Conservation (phyloP, 768 basidiomycete genomes). For the Xanthoconium stramineum region DNA sequence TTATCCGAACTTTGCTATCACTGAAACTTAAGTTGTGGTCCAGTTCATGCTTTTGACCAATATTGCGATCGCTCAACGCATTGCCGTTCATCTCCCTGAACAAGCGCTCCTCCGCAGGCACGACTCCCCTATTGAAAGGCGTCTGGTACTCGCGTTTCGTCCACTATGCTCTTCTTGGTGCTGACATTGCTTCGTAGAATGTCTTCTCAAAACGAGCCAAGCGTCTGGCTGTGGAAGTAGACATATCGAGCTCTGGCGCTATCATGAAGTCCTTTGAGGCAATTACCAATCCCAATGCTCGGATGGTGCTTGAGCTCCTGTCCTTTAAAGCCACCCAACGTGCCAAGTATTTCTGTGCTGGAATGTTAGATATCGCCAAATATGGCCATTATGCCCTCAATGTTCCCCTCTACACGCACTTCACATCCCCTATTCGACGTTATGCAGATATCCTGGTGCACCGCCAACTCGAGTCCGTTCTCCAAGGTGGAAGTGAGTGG, state of each 20-base stretch:
- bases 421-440: constrained; percentile 89
- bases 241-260: constrained; percentile 72
- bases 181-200: constrained; percentile 44
- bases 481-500: constrained; percentile 63
- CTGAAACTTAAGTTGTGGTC: constrained; percentile 2
- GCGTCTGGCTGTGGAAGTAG: constrained; percentile 80
- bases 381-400: constrained; percentile 92
- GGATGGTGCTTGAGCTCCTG: constrained; percentile 76
- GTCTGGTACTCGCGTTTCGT: constrained; percentile 50
- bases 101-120: constrained; percentile 96
- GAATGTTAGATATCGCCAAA: constrained; percentile 99
- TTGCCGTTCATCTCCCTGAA: constrained; percentile 92
- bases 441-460: constrained; percentile 95
- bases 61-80: constrained; percentile 84
- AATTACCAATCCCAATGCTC: constrained; percentile 69
- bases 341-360: constrained; percentile 98
- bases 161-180: neutral
- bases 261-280: constrained; percentile 83
- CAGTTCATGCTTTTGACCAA: constrained; percentile 96
- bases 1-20: neutral
- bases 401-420: constrained; percentile 89
- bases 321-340: constrained; percentile 90
- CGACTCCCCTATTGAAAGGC: constrained; percentile 88
- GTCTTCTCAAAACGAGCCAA: constrained; percentile 77
- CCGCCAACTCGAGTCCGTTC: constrained; percentile 89